Evolutionary conservation across 257 asterid genomes (phyloP), one percentile per base, ranked within the genome.

Genomic region (Nicotiana sylvestris): DNA sequence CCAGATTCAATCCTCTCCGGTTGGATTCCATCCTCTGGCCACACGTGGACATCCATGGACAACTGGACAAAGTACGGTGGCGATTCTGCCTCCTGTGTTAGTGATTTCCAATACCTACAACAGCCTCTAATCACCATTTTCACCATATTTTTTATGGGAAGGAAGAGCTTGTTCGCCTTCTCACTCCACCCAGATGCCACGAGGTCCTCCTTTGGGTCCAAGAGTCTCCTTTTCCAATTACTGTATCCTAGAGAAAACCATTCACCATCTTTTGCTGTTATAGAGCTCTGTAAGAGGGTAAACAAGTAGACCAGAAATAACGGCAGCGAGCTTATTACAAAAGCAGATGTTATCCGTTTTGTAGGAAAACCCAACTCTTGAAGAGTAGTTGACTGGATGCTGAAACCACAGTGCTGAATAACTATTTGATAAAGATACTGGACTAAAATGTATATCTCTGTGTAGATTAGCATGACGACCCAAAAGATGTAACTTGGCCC

Each of bases 21-120:
- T 82, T 96, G 99, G 85, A 96, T 93, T 87, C 99, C 99, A 87
- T 94, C 97, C 84, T 94, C 97, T 74, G 99, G 99, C 98, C 99
- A 96, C 64, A 60, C 53, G 76, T 91, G 90, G 77, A 94, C 99
- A 84, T 92, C 97, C 92, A 96, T 88, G 64, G 99, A 96, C 90
- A 96, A 85, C 82, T 96, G 99, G 77, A 96, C 95, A 87, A 96
- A 94, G 90, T 96, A 93, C 11, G 99, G 99, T 81, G 99, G 99
- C 66, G 98, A 92, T 87, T 96, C 99, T 43, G 98, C 99, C 90
- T 93, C 99, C 89, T 92, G 99, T 9, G 98, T 96, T 86, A 96
- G 88, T 64, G 98, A 94, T 88, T 96, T 96, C 99, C 99, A 96
- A 86, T 96, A 96, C 86, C 97, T 91, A 81, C 86, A 85, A 84